Evolutionary conservation across 129 eudicot species (phyloP).

Genomic region (Chrysanthemum seticuspe): DNA sequence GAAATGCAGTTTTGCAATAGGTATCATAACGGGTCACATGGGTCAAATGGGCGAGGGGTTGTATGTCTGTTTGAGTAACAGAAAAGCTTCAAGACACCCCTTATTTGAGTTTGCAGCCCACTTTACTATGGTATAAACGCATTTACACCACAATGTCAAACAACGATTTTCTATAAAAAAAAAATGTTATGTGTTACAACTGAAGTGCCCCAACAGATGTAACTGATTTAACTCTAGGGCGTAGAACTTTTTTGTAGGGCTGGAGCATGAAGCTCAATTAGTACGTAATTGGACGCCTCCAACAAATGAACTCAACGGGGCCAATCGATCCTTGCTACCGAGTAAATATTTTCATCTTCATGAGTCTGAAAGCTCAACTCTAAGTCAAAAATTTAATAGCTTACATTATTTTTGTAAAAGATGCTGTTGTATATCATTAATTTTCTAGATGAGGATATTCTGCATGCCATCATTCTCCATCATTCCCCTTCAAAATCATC

Average conservation of each 20-base stretch:
- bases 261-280: slow-evolving; percentile 84
- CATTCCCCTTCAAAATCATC: slow-evolving; percentile 98
- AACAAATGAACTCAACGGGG: slow-evolving; percentile 50
- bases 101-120: too few species aligned
- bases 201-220: too few species aligned
- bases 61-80: too few species aligned
- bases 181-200: too few species aligned
- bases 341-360: slow-evolving; percentile 86
- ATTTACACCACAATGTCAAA: too few species aligned
- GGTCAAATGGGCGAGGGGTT: too few species aligned
- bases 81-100: too few species aligned
- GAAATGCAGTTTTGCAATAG: too few species aligned
- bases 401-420: not conserved
- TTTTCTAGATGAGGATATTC: slow-evolving; percentile 85
- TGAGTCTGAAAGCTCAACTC: slow-evolving; percentile 83
- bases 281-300: slow-evolving; percentile 70
- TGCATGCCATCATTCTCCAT: slow-evolving; percentile 93
- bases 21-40: too few species aligned
- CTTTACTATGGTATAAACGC: too few species aligned
- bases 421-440: not conserved
- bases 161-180: too few species aligned
- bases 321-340: slow-evolving; percentile 50
- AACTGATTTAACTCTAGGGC: too few species aligned
- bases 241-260: slow-evolving; percentile 48
- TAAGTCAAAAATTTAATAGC: slow-evolving; percentile 38